Conservation (phyloP, 1,139 yeast genomes). For the Nadsonia commutata region DNA sequence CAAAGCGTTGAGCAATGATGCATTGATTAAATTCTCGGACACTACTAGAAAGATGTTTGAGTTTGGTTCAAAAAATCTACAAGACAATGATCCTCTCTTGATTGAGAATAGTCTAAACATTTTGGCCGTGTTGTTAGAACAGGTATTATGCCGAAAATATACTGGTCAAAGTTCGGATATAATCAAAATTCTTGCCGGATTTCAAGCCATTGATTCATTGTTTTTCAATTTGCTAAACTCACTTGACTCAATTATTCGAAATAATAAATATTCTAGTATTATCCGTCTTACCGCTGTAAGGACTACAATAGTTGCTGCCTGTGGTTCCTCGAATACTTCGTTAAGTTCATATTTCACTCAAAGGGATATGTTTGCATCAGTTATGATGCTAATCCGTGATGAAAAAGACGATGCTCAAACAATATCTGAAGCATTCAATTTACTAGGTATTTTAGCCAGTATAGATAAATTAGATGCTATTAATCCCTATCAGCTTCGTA, state of each 20-base stretch:
- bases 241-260: slow-evolving; percentile 14
- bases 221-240: slow-evolving; percentile 19
- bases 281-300: slow-evolving; percentile 21
- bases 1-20: slow-evolving; percentile 14
- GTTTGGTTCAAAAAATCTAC: slow-evolving; percentile 16
- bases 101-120: slow-evolving; percentile 10
- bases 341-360: slow-evolving; percentile 23
- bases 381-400: slow-evolving; percentile 20
- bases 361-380: slow-evolving; percentile 24
- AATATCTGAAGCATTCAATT: slow-evolving; percentile 23
- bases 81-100: slow-evolving; percentile 6
- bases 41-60: slow-evolving; percentile 17
- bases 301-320: slow-evolving; percentile 20
- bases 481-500: slow-evolving; percentile 24
- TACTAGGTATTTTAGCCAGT: slow-evolving; percentile 25
- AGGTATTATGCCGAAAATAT: slow-evolving; percentile 18
- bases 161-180: slow-evolving; percentile 20
- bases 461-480: slow-evolving; percentile 23
- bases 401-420: slow-evolving; percentile 13
- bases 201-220: slow-evolving; percentile 20
- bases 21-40: slow-evolving; percentile 13
- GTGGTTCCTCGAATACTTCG: slow-evolving; percentile 22
- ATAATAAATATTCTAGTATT: slow-evolving; percentile 10
- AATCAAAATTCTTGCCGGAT: slow-evolving; percentile 23
- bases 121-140: slow-evolving; percentile 18